These are phyloP conservation scores for Pharnaceum exiguum DNA, from an alignment of 148 eudicot genomes.

Conservation along the genomic window DNA sequence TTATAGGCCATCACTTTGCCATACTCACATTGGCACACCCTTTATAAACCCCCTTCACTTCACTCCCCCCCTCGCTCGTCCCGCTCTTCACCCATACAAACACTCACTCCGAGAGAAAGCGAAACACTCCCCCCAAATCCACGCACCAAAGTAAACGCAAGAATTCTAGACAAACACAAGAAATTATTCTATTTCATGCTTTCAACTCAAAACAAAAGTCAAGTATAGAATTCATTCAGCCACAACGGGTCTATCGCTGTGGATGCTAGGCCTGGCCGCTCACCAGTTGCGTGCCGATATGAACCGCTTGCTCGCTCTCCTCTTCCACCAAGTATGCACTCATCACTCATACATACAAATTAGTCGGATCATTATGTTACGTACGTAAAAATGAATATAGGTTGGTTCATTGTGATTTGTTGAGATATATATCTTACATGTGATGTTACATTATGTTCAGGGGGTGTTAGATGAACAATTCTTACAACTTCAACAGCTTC, in stretches of 20 bases:
- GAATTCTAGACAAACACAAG: not conserved
- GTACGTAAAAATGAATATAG: no score
- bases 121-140: no score
- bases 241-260: slow-evolving; percentile 97
- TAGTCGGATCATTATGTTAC: not conserved
- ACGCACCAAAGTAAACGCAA: not conserved
- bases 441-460: slow-evolving; percentile 16
- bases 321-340: slow-evolving; percentile 68
- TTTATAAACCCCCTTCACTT: slow-evolving; percentile 3
- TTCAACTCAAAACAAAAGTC: not conserved
- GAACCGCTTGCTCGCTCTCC: slow-evolving; percentile 78
- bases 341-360: not conserved
- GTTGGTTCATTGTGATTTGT: not conserved
- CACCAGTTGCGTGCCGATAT: slow-evolving; percentile 77
- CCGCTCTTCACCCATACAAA: slow-evolving; percentile 3
- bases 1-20: not conserved
- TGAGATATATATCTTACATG: not conserved
- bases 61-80: slow-evolving; percentile 13
- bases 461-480: slow-evolving; percentile 96
- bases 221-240: no score
- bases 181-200: not conserved
- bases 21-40: slow-evolving; percentile 13
- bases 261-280: slow-evolving; percentile 84
- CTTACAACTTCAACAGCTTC: slow-evolving; percentile 81
- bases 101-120: not conserved